Evolutionary conservation across 495 filamentous ascomycete genomes (phyloP), one percentile per base, ranked within the genome.

Genomic region (Penicillium parvum): DNA sequence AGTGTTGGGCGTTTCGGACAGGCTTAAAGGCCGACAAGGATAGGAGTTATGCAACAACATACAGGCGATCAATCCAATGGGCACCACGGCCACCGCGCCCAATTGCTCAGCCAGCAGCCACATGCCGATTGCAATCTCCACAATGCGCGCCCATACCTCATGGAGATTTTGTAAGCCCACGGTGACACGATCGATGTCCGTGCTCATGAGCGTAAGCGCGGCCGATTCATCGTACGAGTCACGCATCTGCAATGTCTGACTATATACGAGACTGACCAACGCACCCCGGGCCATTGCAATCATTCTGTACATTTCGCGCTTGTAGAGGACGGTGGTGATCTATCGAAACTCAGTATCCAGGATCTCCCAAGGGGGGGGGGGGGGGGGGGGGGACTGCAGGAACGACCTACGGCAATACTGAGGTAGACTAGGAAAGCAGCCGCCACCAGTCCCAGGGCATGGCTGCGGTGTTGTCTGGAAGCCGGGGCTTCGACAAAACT

Each of bases 191-290:
- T 77, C 75, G 18, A 77, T 61, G 28, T 78, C 77, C 5, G 73
- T 77, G 67, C 73, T 81, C 69, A 81, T 79, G 4, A 84, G 60
- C 0, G 79, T 81, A 1, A 79, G 40, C 0, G 72, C 70, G 5
- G 68, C 64, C 2, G 76, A 62, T 37, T 76, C 65, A 21, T 69
- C 68, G 4, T 53, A 50, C 1, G 63, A 60, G 8, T 69, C 53
- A 19, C 55, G 68, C 10, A 68, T 52, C 1, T 57, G 56, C 19
- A 64, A 58, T 1, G 76, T 71, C 40, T 60, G 55, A 18, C 56
- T 53, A 46, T 76, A 81, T 16, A 83, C 65, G 25, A 76, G 60
- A 3, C 64, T 66, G 6, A 74, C 66, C 5, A 83, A 52, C 17
- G 69, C 67, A 2, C 76, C 78, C 11, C 81, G 63, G 7, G 66